Evolutionary conservation across 179 eudicot genomes (phyloP).

Genomic region (Nepenthes alata): DNA sequence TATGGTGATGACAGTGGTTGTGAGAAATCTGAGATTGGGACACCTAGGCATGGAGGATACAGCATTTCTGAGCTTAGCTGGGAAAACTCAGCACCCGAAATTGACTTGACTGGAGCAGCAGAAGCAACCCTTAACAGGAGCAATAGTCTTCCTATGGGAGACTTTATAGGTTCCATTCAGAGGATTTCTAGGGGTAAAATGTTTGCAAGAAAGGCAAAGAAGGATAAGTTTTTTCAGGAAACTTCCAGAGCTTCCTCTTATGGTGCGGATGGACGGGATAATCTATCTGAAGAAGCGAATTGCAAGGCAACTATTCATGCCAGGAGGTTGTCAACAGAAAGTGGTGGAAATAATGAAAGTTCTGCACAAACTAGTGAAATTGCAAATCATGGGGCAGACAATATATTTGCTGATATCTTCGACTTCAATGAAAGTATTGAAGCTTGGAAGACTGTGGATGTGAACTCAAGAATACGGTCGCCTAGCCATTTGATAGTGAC

Average conservation of each 20-base stretch:
- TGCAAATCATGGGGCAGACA: slow-evolving; percentile 24
- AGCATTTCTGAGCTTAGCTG: slow-evolving; percentile 23
- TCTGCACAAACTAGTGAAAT: slow-evolving; percentile 35
- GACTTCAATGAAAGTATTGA: slow-evolving; percentile 31
- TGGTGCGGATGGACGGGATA: slow-evolving; percentile 24
- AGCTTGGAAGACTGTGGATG: slow-evolving; percentile 20
- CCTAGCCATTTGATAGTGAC: slow-evolving; percentile 38
- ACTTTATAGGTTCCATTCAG: slow-evolving; percentile 14
- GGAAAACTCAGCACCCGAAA: slow-evolving; percentile 26
- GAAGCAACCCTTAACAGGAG: slow-evolving; percentile 6
- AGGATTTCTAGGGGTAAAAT: slow-evolving; percentile 17
- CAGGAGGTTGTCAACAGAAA: slow-evolving; percentile 39
- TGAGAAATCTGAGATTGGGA: slow-evolving; percentile 48
- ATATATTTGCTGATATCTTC: slow-evolving; percentile 23
- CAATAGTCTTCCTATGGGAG: slow-evolving; percentile 4
- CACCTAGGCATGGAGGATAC: slow-evolving; percentile 34
- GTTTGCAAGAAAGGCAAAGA: slow-evolving; percentile 13
- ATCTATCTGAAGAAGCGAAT: slow-evolving; percentile 22
- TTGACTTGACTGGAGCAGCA: slow-evolving; percentile 7
- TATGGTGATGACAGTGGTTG: slow-evolving; percentile 35
- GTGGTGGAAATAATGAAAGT: slow-evolving; percentile 43
- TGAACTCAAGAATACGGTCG: slow-evolving; percentile 23
- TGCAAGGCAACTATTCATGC: slow-evolving; percentile 13
- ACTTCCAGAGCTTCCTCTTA: slow-evolving; percentile 14
- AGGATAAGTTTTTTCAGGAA: slow-evolving; percentile 14